These are phyloP conservation scores for Fusarium chlamydosporum DNA, from an alignment of 2,329 filamentous ascomycete genomes.

Conservation along the genomic window DNA sequence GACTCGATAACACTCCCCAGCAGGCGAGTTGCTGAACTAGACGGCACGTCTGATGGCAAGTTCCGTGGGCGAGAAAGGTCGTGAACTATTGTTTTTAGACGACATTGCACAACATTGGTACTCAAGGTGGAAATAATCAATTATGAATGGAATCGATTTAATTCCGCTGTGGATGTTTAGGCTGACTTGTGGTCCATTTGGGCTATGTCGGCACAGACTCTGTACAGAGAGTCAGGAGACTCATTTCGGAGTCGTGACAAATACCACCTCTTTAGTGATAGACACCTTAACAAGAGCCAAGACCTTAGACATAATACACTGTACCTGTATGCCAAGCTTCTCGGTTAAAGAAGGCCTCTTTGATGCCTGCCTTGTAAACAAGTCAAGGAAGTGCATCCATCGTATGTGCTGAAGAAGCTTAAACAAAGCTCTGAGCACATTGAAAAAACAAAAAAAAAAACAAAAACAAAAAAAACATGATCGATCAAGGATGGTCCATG, in stretches of 20 bases:
- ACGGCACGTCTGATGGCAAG: neutral
- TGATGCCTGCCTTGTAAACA: neutral
- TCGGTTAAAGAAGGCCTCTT: neutral
- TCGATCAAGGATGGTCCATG: constrained; percentile 26
- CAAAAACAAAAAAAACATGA: constrained; percentile 3
- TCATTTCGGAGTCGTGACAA: constrained; percentile 1
- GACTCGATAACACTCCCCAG: neutral
- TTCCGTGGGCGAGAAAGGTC: neutral
- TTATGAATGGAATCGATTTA: neutral
- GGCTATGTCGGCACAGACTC: constrained; percentile 1
- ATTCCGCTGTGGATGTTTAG: constrained; percentile 7
- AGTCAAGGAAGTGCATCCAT: neutral
- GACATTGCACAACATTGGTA: neutral
- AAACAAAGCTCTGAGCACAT: constrained; percentile 5
- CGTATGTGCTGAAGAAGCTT: constrained; percentile 7
- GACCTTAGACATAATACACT: neutral
- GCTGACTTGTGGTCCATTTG: no score
- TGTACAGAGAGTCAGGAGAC: constrained; percentile 5
- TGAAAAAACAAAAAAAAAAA: constrained; percentile 13
- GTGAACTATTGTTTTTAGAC: neutral
- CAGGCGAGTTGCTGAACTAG: neutral
- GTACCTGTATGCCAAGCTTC: neutral
- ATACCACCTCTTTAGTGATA: neutral
- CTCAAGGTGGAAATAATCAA: neutral
- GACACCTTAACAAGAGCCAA: neutral